A percentile compares a stretch with the other conserved stretches of the same genome.
Evolutionary conservation across 108 stramenopile species (phyloP).

Genomic region (Nitzschia sp.): DNA sequence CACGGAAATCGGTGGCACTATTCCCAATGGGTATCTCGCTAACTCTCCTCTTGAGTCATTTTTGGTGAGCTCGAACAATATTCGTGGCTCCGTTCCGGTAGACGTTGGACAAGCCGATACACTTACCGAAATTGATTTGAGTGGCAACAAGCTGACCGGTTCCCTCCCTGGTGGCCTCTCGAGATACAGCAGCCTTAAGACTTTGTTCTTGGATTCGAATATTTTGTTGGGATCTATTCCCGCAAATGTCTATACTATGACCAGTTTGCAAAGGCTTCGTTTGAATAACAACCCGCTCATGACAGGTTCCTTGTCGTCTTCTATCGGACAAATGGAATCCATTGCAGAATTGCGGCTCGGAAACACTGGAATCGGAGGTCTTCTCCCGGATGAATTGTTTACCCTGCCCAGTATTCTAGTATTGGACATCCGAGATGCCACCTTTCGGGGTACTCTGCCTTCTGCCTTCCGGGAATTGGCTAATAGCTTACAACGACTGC

Average conservation of each 20-base stretch:
- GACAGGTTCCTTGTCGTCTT: conserved; percentile 39
- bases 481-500: conserved; percentile 5
- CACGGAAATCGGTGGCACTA: conserved; percentile 2
- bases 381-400: conserved; percentile 35
- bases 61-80: conserved; percentile 38
- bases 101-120: background rate
- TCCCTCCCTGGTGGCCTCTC: background rate
- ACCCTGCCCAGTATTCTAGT: conserved; percentile 29
- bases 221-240: conserved; percentile 40
- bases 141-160: conserved; percentile 1
- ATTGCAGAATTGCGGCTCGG: conserved; percentile 15
- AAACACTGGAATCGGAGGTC: conserved; percentile 38
- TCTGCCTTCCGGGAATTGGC: conserved; percentile 7
- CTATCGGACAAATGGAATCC: conserved; percentile 41
- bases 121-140: background rate
- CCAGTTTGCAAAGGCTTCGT: conserved; percentile 28
- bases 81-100: conserved; percentile 41
- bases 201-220: conserved; percentile 42
- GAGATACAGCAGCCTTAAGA: conserved; percentile 14
- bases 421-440: conserved; percentile 45
- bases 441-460: conserved; percentile 31
- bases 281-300: conserved; percentile 41
- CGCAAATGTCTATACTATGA: conserved; percentile 29
- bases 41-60: conserved; percentile 34
- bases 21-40: background rate